Percentiles rank a stretch among this genome's conserved stretches.
phyloP scores from a whole-genome alignment of 768 basidiomycete genomes.

The Guyanaporus albipodus region DNA sequence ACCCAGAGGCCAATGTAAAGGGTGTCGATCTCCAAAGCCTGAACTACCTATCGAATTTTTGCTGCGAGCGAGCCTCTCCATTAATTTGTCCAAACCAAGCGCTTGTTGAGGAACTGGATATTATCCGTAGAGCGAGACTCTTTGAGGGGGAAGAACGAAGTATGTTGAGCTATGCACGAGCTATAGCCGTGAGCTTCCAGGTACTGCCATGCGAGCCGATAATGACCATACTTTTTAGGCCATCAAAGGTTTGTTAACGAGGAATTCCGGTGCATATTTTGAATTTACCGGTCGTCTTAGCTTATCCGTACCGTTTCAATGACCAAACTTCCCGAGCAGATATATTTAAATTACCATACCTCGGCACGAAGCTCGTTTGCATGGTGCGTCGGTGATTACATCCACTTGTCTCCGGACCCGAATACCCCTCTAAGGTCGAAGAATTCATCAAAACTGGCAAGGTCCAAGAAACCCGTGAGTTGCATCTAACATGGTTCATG shows the following conservation, averaged over 20 bases:
- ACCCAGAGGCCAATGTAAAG: slow-evolving; percentile 18
- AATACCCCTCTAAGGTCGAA: slow-evolving; percentile 42
- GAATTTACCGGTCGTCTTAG: slow-evolving; percentile 26
- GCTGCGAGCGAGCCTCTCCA: slow-evolving; percentile 62
- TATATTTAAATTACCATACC: slow-evolving; percentile 40
- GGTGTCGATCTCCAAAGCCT: slow-evolving; percentile 15
- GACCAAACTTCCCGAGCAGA: slow-evolving; percentile 35
- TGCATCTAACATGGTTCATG: slow-evolving; percentile 8
- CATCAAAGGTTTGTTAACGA: slow-evolving; percentile 41
- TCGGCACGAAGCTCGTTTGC: slow-evolving; percentile 48
- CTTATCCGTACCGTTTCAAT: slow-evolving; percentile 47
- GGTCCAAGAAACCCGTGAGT: slow-evolving; percentile 55
- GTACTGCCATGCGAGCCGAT: not conserved
- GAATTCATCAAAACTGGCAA: slow-evolving; percentile 55
- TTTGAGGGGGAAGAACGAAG: slow-evolving; percentile 67
- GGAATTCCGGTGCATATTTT: not conserved
- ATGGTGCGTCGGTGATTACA: slow-evolving; percentile 36
- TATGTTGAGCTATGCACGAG: slow-evolving; percentile 67
- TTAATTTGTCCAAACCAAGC: slow-evolving; percentile 66
- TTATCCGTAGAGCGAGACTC: slow-evolving; percentile 54
- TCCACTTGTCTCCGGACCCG: not conserved
- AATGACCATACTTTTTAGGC: slow-evolving; percentile 27
- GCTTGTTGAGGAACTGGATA: slow-evolving; percentile 52
- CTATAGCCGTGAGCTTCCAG: slow-evolving; percentile 55
- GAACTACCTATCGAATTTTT: slow-evolving; percentile 40